These are phyloP conservation scores for Nemania sp. DNA, from an alignment of 2,329 filamentous ascomycete species.

Conservation along the genomic window DNA sequence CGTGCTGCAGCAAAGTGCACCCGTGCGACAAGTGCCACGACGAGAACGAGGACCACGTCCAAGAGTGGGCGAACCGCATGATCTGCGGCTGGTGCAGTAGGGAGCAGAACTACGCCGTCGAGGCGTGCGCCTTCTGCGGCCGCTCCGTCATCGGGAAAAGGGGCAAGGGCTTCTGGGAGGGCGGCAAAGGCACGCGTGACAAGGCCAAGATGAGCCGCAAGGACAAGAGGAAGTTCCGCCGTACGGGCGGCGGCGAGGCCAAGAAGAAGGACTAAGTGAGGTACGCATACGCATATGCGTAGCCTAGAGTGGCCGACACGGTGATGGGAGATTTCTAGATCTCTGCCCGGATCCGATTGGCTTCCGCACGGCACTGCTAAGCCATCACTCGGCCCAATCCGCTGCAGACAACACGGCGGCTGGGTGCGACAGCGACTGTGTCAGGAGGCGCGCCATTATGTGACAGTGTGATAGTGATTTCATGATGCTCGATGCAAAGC, in stretches of 20 bases:
- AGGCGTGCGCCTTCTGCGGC: constrained; percentile 75
- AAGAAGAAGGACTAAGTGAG: constrained; percentile 41
- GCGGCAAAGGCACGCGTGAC: constrained; percentile 79
- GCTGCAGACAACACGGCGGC: background rate
- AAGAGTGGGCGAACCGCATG: constrained; percentile 84
- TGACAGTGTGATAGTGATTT: background rate
- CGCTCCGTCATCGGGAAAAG: constrained; percentile 68
- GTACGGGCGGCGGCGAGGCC: constrained; percentile 51
- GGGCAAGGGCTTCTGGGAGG: constrained; percentile 80
- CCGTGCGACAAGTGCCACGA: constrained; percentile 78
- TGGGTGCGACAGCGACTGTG: background rate
- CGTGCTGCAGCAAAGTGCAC: constrained; percentile 61
- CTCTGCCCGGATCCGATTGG: background rate
- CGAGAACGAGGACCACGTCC: constrained; percentile 67
- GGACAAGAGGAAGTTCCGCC: constrained; percentile 73
- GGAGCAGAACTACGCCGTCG: constrained; percentile 77
- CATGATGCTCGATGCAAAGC: background rate
- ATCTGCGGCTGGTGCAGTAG: constrained; percentile 79
- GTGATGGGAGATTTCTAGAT: background rate
- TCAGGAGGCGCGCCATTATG: background rate
- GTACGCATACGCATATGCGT: no score
- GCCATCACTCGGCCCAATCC: background rate
- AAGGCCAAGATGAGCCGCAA: constrained; percentile 72
- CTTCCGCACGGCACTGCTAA: background rate
- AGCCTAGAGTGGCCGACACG: background rate